phyloP scores from a whole-genome alignment of 2,329 filamentous ascomycete genomes.

The Pseudovirgaria hyperparasitica region DNA sequence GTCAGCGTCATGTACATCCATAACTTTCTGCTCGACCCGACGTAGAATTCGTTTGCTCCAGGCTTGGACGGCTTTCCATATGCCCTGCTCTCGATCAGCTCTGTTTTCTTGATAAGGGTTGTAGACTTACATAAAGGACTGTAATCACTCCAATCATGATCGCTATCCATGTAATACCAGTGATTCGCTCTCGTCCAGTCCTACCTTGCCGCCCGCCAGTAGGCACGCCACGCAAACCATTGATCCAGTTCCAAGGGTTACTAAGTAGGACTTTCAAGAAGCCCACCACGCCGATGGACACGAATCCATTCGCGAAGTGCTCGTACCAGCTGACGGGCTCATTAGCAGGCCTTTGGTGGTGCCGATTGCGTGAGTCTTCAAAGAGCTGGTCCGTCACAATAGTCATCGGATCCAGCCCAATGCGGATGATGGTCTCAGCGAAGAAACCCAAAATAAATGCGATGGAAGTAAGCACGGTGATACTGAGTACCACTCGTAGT shows the following conservation, averaged over 20 bases:
- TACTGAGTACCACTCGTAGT: too few species aligned
- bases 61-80: constrained; percentile 69
- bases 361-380: constrained; percentile 11
- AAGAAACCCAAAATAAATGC: constrained; percentile 82
- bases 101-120: neutral
- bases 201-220: constrained; percentile 41
- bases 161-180: constrained; percentile 67
- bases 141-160: constrained; percentile 69
- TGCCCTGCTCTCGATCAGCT: constrained; percentile 39
- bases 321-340: constrained; percentile 52
- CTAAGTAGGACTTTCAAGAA: constrained; percentile 69
- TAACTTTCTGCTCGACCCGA: constrained; percentile 63
- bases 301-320: constrained; percentile 81
- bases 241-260: constrained; percentile 61
- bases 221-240: too few species aligned
- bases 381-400: constrained; percentile 28
- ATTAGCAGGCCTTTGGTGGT: constrained; percentile 18
- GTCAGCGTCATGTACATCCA: constrained; percentile 63
- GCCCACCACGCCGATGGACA: constrained; percentile 78
- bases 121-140: constrained; percentile 55
- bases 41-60: constrained; percentile 63
- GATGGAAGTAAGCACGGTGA: constrained; percentile 54
- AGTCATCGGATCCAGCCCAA: constrained; percentile 64
- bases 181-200: constrained; percentile 64
- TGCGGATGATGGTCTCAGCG: constrained; percentile 80